phyloP scores from a whole-genome alignment of 257 asterid genomes.

The Euphrasia confusa region DNA sequence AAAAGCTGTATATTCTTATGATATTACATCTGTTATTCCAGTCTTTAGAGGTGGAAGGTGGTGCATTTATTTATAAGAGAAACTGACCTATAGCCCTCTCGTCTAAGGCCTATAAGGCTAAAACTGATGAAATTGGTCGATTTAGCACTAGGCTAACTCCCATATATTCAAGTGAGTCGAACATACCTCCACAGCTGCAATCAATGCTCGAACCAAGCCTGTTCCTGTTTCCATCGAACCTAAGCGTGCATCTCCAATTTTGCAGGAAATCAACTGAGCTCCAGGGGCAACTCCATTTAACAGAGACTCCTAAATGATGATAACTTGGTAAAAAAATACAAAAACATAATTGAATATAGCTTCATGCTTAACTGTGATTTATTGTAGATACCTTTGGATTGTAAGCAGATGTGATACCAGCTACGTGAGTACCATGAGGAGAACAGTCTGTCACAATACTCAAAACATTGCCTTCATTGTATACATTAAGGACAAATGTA shows the following conservation, averaged over 20 bases:
- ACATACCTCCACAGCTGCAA: constrained; percentile 92
- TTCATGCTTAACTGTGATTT: constrained; percentile 20
- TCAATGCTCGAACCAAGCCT: constrained; percentile 89
- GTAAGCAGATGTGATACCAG: constrained; percentile 94
- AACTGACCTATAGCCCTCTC: not conserved
- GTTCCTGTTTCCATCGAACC: constrained; percentile 99
- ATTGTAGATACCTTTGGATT: constrained; percentile 60
- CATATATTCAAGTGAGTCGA: constrained; percentile 16
- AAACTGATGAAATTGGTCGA: not conserved
- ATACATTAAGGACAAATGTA: constrained; percentile 66
- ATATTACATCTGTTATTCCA: not conserved
- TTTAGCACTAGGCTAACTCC: no score
- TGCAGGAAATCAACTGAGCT: constrained; percentile 92
- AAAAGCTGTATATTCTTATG: constrained; percentile 8
- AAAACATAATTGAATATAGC: constrained; percentile 4
- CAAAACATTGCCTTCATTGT: constrained; percentile 72
- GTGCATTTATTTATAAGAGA: no score
- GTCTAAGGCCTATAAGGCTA: not conserved
- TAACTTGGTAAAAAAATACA: constrained; percentile 20
- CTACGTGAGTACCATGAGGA: constrained; percentile 98
- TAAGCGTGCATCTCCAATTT: constrained; percentile 93
- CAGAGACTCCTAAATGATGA: constrained; percentile 72
- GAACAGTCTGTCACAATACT: constrained; percentile 94
- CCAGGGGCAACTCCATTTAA: constrained; percentile 99
- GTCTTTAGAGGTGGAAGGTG: not conserved